Evolutionary conservation across 169 alveolate species (phyloP), one percentile per base, ranked within the genome.

Genomic region (Plasmodium gaboni): DNA sequence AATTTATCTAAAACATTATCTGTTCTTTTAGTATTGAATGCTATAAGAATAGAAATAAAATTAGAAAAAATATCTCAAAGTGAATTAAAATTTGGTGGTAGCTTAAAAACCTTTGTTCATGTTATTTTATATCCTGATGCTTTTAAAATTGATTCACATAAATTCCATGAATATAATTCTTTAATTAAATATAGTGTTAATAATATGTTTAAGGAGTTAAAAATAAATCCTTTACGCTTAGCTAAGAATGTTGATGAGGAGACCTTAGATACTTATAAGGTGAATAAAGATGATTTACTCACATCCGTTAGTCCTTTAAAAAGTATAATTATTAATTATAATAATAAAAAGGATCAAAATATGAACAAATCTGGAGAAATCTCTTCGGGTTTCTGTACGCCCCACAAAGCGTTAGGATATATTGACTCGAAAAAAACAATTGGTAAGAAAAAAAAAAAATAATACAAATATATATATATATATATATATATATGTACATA

Each of bases 71-170:
- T 78, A 38, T 64, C 78, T n/a, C 53, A 50, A 48, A n/a, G 51
- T 64, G 89, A 78, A 17, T 64, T 78, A 50, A 78, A 78, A 51
- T 78, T 78, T 78, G 89, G 89, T 28, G 89, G 89, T 0, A 78
- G 89, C 28, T 64, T 78, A 78, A 78, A 59, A 65, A 78, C 89
- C 2, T 78, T 78, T 51, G 55, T 78, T 64, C 89, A 78, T 78
- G 80, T 78, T 19, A 78, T 78, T 46, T 78, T 78, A 78, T 78
- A 78, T 69, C 89, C 89, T 19, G 89, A 78, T 65, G 64, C 78
- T 28, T 78, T 78, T 50, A 78, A 78, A 78, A 78, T 78, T 28
- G 89, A 78, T 32, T 48, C 76, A 8, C 89, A 78, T 78, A 78
- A 78, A 78, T 78, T 48, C 28, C 89, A 78, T 64, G 89, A 78